Conservation (phyloP, 805 yeast genomes). For the Saccharomyces mikatae region DNA sequence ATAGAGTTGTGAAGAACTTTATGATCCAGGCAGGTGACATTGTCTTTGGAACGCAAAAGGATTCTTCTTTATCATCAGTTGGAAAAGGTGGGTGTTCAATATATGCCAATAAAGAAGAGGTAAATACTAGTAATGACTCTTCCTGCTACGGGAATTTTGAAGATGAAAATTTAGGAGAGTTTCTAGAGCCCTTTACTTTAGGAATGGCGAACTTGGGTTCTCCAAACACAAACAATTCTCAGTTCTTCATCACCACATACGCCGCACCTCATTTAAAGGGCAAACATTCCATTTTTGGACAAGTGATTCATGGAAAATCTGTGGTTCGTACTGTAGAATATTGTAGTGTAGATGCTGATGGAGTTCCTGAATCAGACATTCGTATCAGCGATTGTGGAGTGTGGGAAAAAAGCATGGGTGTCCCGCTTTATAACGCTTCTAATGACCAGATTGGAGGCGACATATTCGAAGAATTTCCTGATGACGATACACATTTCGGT, state of each 20-base stretch:
- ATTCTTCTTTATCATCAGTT: slow-evolving; percentile 19
- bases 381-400: slow-evolving; percentile 51
- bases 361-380: slow-evolving; percentile 36
- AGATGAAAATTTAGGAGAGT: slow-evolving; percentile 47
- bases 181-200: slow-evolving; percentile 39
- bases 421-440: slow-evolving; percentile 59
- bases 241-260: slow-evolving; percentile 63
- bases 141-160: slow-evolving; percentile 36
- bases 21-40: slow-evolving; percentile 65
- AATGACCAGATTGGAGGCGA: slow-evolving; percentile 60
- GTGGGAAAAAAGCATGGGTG: slow-evolving; percentile 45
- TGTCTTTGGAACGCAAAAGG: slow-evolving; percentile 31
- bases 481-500: slow-evolving; percentile 55
- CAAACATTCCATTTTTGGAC: slow-evolving; percentile 72
- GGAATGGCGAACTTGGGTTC: slow-evolving; percentile 59
- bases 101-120: slow-evolving; percentile 25
- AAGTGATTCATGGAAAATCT: slow-evolving; percentile 58
- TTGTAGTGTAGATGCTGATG: slow-evolving; percentile 38
- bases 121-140: slow-evolving; percentile 10
- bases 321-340: slow-evolving; percentile 60
- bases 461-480: slow-evolving; percentile 68
- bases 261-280: slow-evolving; percentile 69
- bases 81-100: slow-evolving; percentile 44
- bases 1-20: slow-evolving; percentile 59
- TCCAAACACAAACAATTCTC: slow-evolving; percentile 47